A percentile compares a stretch with the other conserved stretches of the same genome.
These are phyloP conservation scores for Fusarium tuaranense DNA, from an alignment of 2,329 filamentous ascomycete species.

Conservation along the genomic window DNA sequence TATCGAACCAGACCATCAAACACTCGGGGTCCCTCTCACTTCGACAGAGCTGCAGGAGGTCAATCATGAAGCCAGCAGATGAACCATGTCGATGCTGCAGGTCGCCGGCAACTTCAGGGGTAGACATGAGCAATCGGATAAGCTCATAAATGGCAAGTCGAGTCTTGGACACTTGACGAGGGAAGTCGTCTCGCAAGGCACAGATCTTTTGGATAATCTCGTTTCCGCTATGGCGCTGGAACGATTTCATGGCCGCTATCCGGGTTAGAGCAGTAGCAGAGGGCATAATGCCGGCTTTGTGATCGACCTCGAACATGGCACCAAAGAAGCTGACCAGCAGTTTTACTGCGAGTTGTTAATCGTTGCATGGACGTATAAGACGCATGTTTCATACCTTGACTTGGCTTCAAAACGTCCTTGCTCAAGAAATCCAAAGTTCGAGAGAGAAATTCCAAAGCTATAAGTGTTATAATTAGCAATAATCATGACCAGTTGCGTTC, in stretches of 20 bases:
- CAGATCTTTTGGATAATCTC: slow-evolving; percentile 63
- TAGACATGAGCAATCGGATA: slow-evolving; percentile 57
- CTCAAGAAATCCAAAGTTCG: slow-evolving; percentile 63
- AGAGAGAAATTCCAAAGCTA: slow-evolving; percentile 69
- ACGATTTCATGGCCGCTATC: slow-evolving; percentile 62
- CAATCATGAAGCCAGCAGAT: slow-evolving; percentile 59
- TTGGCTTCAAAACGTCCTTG: slow-evolving; percentile 58
- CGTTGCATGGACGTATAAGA: neutral
- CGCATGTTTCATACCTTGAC: slow-evolving; percentile 56
- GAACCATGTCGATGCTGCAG: slow-evolving; percentile 58
- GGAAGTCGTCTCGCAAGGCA: slow-evolving; percentile 68
- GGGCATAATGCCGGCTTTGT: slow-evolving; percentile 68
- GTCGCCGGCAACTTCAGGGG: slow-evolving; percentile 56
- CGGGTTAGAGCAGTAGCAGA: slow-evolving; percentile 64
- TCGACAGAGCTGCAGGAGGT: slow-evolving; percentile 63
- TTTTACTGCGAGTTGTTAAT: slow-evolving; percentile 51
- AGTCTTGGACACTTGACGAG: slow-evolving; percentile 63
- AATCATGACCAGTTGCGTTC: neutral
- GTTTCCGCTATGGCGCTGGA: slow-evolving; percentile 60
- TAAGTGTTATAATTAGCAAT: slow-evolving; percentile 4
- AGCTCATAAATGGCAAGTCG: slow-evolving; percentile 65
- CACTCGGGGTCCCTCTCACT: slow-evolving; percentile 69
- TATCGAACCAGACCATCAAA: slow-evolving; percentile 68
- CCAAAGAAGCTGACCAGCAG: slow-evolving; percentile 66
- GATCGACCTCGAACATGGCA: slow-evolving; percentile 69